A percentile compares a stretch with the other conserved stretches of the same genome.
Conservation (phyloP, 345 rosid species). For the Orychophragmus violaceus region DNA sequence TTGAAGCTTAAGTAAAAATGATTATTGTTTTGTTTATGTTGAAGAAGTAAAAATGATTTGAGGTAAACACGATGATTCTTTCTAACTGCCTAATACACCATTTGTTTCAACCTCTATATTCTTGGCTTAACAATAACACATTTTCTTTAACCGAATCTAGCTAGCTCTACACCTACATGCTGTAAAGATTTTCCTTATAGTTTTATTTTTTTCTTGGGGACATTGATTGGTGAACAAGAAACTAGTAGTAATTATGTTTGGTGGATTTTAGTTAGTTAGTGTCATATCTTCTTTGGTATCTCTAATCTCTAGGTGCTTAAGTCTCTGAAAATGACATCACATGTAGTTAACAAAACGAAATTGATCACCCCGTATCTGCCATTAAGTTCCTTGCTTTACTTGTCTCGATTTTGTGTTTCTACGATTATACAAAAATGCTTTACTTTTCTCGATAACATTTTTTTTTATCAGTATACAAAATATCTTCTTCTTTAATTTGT, state of each 20-base stretch:
- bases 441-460: background rate
- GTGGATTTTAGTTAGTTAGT: conserved; percentile 30
- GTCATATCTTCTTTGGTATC: conserved; percentile 6
- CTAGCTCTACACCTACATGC: background rate
- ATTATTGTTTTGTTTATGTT: conserved; percentile 4
- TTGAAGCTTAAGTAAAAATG: conserved; percentile 21
- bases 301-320: conserved; percentile 14
- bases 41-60: background rate
- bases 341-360: background rate
- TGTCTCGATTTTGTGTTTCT: background rate
- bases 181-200: background rate
- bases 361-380: background rate
- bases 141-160: conserved; percentile 10
- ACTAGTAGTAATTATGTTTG: conserved; percentile 27
- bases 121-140: background rate
- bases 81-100: conserved; percentile 1
- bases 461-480: background rate
- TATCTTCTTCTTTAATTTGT: background rate
- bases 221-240: conserved; percentile 28
- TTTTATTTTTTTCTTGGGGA: conserved; percentile 2
- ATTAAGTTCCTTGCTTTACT: conserved; percentile 11
- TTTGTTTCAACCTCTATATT: background rate
- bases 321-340: conserved; percentile 21
- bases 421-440: background rate
- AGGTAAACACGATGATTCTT: conserved; percentile 14